These are phyloP conservation scores for Penicillium oxalicum DNA, from an alignment of 2,329 filamentous ascomycete species.

Conservation along the genomic window DNA sequence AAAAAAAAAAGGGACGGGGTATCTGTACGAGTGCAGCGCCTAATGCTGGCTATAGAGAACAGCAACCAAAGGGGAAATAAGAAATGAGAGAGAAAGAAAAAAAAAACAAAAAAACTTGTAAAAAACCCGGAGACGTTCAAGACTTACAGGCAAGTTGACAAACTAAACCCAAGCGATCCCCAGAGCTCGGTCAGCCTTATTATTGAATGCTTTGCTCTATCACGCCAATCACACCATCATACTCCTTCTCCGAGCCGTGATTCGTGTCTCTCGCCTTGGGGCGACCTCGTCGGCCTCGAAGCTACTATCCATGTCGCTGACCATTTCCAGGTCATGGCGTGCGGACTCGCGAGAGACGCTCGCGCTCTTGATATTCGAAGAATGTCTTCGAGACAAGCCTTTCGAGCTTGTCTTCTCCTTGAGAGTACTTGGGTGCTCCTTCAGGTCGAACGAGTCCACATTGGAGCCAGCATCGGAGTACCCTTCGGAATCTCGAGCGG, in stretches of 20 bases:
- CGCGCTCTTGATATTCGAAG: conserved; percentile 25
- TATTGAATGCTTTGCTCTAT: too few relatives aligned
- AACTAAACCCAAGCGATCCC: neutral
- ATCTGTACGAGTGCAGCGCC: conserved; percentile 19
- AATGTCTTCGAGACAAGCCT: conserved; percentile 28
- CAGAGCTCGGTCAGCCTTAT: neutral
- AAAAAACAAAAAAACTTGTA: too few relatives aligned
- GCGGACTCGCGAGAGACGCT: conserved; percentile 5
- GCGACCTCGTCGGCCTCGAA: conserved; percentile 12
- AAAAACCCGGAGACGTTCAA: too few relatives aligned
- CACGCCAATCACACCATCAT: conserved; percentile 34
- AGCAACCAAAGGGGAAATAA: conserved; percentile 11
- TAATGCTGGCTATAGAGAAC: conserved; percentile 13
- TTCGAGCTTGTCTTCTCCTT: conserved; percentile 7
- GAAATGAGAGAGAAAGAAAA: neutral
- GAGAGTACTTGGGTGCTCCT: neutral
- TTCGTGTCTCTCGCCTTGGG: conserved; percentile 27
- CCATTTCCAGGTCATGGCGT: conserved; percentile 2
- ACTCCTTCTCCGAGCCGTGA: conserved; percentile 32
- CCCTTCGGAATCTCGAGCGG: conserved; percentile 12
- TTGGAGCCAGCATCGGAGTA: neutral
- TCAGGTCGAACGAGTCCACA: neutral
- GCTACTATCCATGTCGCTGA: conserved; percentile 1
- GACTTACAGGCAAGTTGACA: too few relatives aligned
- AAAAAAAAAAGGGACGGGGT: conserved; percentile 13